Evolutionary conservation across 164 flowering plant species (phyloP).

Genomic region (Echeveria elegans): DNA sequence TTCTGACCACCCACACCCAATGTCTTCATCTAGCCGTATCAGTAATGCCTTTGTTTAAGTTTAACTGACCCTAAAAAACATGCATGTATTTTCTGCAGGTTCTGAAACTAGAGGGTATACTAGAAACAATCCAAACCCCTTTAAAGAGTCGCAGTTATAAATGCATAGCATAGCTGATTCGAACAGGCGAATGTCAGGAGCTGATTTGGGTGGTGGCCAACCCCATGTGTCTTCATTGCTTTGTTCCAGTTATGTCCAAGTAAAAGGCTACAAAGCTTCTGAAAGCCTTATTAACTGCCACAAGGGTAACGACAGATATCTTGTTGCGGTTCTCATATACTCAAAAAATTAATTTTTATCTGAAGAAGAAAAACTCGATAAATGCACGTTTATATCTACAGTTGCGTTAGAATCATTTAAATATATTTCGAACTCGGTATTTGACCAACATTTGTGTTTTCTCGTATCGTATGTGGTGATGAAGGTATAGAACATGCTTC

Average conservation of each 20-base stretch:
- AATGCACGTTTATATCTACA: not conserved
- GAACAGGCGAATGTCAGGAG: slow-evolving; percentile 11
- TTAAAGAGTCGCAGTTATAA: slow-evolving; percentile 4
- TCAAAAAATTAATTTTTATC: not conserved
- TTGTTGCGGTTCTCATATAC: slow-evolving; percentile 23
- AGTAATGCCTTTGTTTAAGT: slow-evolving; percentile 22
- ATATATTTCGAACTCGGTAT: not conserved
- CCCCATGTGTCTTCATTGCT: slow-evolving; percentile 14
- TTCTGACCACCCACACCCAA: slow-evolving; percentile 23
- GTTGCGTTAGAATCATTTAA: not conserved
- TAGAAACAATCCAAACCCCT: slow-evolving; percentile 9
- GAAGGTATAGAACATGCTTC: slow-evolving; percentile 15
- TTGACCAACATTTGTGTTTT: slow-evolving; percentile 2
- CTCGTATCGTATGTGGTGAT: not conserved
- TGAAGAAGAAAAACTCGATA: not conserved
- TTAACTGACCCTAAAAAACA: not conserved
- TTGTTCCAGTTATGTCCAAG: slow-evolving; percentile 11
- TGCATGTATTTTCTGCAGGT: slow-evolving; percentile 10
- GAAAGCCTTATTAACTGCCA: slow-evolving; percentile 13
- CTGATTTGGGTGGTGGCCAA: slow-evolving; percentile 1
- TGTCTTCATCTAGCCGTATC: slow-evolving; percentile 17
- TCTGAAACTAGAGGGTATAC: slow-evolving; percentile 10
- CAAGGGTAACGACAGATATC: slow-evolving; percentile 23
- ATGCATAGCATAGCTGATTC: slow-evolving; percentile 4
- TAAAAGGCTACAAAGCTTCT: slow-evolving; percentile 16